Base-by-base conservation (phyloP, 2,329 filamentous ascomycete species). In the Ampelomyces quisqualis region DNA sequence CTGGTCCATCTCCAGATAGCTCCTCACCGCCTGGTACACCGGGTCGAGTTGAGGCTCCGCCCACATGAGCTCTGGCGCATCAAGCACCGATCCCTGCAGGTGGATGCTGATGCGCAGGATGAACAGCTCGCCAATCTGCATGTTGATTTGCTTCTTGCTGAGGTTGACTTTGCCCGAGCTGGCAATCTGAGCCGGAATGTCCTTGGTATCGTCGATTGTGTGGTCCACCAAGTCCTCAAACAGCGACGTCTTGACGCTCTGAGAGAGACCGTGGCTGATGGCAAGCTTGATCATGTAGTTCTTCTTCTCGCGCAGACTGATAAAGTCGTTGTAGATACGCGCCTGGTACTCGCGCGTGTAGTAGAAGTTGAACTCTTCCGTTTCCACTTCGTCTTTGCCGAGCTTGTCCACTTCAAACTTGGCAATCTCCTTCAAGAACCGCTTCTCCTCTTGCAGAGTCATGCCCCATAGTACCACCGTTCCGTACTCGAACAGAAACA, bases 381-480 rank as follows among this genome's bases (percentile, higher is more conserved):
- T 88, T 72, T 98, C 91, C 20, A 95, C 84, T 56, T 95, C 89
- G 62, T 95, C 90, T 8, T 85, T 81, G 18, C 83, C 83, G 34
- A 97, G 78, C 68, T 95, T 95, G 64, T 95, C 91, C 27, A 83
- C 80, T 68, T 96, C 93, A 57, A 97, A 98, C 62, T 93, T 95
- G 41, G 88, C 82, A 47, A 98, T 86, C 59, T 98, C 91, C 57
- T 93, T 93, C 11, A 98, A 74, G 63, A 98, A 95, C 26, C 87
- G 82, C 53, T 88, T 85, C 72, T 98, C 93, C 57, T 98, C 86
- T 20, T 81, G 77, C n/a, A 86, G 76, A 0, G 87, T 85, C 93
- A 98, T 97, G 55, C 93, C 93, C 93, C 93, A 98, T 65, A 97
- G 90, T 10, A 98, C 93, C 4, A 96, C 88, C 2, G 95, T 95